Conservation (phyloP, 768 basidiomycete species). For the Panaeolus papilionaceus region DNA sequence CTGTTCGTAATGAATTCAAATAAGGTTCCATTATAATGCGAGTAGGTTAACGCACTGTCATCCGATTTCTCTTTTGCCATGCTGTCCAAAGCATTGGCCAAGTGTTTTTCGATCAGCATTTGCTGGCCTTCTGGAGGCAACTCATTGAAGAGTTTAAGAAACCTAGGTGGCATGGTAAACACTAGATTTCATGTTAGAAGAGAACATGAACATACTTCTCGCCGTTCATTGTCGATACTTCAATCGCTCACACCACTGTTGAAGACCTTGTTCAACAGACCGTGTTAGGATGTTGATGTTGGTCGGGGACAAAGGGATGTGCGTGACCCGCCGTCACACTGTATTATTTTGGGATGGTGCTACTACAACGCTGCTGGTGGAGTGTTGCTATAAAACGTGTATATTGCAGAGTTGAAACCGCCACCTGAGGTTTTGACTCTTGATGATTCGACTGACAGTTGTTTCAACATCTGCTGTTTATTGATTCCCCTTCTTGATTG, state of each 20-base stretch:
- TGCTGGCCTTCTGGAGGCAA: slow-evolving; percentile 62
- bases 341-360: neutral
- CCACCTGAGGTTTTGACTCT: neutral
- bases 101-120: slow-evolving; percentile 53
- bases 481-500: neutral
- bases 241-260: neutral
- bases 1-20: slow-evolving; percentile 24
- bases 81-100: slow-evolving; percentile 54
- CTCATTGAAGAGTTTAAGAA: slow-evolving; percentile 51
- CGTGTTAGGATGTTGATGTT: slow-evolving; percentile 8
- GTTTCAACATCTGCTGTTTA: neutral
- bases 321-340: slow-evolving; percentile 8
- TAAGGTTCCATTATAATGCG: neutral
- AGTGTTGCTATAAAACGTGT: neutral
- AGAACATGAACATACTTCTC: neutral
- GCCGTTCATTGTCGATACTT: neutral
- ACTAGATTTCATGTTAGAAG: neutral
- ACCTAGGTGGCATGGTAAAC: slow-evolving; percentile 37
- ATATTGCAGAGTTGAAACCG: neutral
- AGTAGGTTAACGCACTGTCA: slow-evolving; percentile 36
- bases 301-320: neutral
- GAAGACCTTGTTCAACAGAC: neutral
- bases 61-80: slow-evolving; percentile 44
- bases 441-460: no score
- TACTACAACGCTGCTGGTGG: neutral